Evolutionary conservation across 495 filamentous ascomycete species (phyloP), one percentile per base, ranked within the genome.

Genomic region (Penicillium alfredii): DNA sequence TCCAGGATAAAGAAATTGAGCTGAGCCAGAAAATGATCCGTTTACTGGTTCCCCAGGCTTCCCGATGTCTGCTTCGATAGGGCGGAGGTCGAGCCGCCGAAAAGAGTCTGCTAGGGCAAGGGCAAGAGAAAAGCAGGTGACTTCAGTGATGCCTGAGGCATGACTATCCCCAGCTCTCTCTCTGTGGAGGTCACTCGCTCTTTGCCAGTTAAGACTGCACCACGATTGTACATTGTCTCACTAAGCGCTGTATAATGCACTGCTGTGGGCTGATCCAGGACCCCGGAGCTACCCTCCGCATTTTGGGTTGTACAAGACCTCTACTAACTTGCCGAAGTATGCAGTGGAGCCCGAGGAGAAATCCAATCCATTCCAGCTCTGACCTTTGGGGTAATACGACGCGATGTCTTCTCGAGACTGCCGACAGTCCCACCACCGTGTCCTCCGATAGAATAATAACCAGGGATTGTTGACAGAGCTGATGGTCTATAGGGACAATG

Each of bases 21-120:
- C n/a, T n/a, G n/a, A n/a, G n/a, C n/a, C n/a, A 18, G 16, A 28
- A 32, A 24, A 33, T 33, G n/a, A n/a, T n/a, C n/a, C n/a, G n/a
- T n/a, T n/a, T n/a, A n/a, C n/a, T n/a, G n/a, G n/a, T n/a, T n/a
- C n/a, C n/a, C n/a, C n/a, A n/a, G n/a, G n/a, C n/a, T n/a, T n/a
- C n/a, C n/a, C n/a, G n/a, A n/a, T n/a, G n/a, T 23, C 37, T 19
- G 19, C 32, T 26, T 39, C 25, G 30, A 29, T 24, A 12, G 30
- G 36, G 40, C 44, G 44, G 40, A 44, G 39, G 35, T 41, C 37
- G 23, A 44, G 40, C 48, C 48, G 48, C 48, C 37, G 34, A 37
- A 50, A 42, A 46, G 29, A 21, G 38, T 36, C 30, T 17, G 15
- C 34, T 46, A 50, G 47, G 47, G 47, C 22, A 46, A 50, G 47